Conservation (phyloP, 2,329 filamentous ascomycete genomes). For the Catunica adiposa region DNA sequence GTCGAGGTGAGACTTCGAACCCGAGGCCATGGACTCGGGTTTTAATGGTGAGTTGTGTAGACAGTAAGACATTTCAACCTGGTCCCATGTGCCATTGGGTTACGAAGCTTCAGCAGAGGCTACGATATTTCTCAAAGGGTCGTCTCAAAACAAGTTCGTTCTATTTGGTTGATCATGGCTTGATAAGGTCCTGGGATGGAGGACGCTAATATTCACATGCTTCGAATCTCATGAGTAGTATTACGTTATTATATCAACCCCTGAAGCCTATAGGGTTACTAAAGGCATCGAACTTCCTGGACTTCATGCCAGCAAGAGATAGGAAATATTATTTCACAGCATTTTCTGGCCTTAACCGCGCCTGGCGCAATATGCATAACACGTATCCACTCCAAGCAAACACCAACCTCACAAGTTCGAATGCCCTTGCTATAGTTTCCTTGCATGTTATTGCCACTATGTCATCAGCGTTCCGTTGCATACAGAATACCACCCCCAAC, state of each 20-base stretch:
- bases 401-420: neutral
- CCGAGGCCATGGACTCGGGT: slow-evolving; percentile 8
- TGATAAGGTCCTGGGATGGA: neutral
- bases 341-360: neutral
- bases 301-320: neutral
- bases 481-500: neutral
- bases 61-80: neutral
- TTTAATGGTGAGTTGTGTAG: neutral
- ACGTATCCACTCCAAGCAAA: neutral
- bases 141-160: too few relatives aligned
- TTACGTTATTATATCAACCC: neutral
- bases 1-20: neutral
- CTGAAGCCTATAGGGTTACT: neutral
- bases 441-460: too few relatives aligned
- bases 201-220: neutral
- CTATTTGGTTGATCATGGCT: too few relatives aligned
- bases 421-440: too few relatives aligned
- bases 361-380: neutral
- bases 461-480: too few relatives aligned
- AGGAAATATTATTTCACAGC: neutral
- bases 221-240: neutral
- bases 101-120: neutral
- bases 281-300: neutral
- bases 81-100: neutral
- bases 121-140: too few relatives aligned